Conservation (phyloP, 352 stramenopile species). For the Globisporangium paroecandrum region DNA sequence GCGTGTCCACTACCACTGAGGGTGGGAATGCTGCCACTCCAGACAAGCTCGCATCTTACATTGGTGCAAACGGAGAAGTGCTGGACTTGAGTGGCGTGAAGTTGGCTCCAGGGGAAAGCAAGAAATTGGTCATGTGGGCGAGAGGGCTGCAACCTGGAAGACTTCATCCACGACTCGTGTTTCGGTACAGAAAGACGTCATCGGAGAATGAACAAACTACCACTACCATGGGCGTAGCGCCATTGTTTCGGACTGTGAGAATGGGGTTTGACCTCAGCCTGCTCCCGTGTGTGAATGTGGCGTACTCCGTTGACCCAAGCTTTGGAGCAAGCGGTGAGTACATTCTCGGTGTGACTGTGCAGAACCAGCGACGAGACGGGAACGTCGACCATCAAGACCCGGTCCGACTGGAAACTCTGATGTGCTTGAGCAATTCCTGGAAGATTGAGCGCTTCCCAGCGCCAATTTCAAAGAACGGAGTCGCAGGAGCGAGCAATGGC, state of each 20-base stretch:
- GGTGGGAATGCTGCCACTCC: background rate
- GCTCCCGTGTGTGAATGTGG: slow-evolving; percentile 54
- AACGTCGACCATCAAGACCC: slow-evolving; percentile 20
- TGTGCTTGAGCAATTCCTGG: slow-evolving; percentile 67
- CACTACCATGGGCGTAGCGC: slow-evolving; percentile 11
- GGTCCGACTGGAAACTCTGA: slow-evolving; percentile 52
- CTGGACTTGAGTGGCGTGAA: slow-evolving; percentile 49
- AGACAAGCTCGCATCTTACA: slow-evolving; percentile 39
- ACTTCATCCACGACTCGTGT: slow-evolving; percentile 51
- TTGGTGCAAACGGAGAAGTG: slow-evolving; percentile 66
- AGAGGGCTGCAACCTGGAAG: slow-evolving; percentile 36
- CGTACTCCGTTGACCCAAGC: slow-evolving; percentile 68
- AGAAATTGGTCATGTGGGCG: slow-evolving; percentile 51
- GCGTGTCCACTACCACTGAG: slow-evolving; percentile 24
- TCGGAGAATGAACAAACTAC: slow-evolving; percentile 19
- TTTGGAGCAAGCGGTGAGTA: slow-evolving; percentile 64
- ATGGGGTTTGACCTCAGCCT: slow-evolving; percentile 61
- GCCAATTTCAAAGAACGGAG: slow-evolving; percentile 4
- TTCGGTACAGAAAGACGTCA: slow-evolving; percentile 47
- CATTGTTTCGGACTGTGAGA: slow-evolving; percentile 39
- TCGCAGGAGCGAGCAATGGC: background rate
- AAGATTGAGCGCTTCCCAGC: slow-evolving; percentile 40
- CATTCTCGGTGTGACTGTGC: slow-evolving; percentile 66
- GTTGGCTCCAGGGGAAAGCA: slow-evolving; percentile 50
- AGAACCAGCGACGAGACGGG: slow-evolving; percentile 42